These are phyloP conservation scores for Tarenaya hassleriana DNA, from an alignment of 345 rosid species.

Conservation along the genomic window DNA sequence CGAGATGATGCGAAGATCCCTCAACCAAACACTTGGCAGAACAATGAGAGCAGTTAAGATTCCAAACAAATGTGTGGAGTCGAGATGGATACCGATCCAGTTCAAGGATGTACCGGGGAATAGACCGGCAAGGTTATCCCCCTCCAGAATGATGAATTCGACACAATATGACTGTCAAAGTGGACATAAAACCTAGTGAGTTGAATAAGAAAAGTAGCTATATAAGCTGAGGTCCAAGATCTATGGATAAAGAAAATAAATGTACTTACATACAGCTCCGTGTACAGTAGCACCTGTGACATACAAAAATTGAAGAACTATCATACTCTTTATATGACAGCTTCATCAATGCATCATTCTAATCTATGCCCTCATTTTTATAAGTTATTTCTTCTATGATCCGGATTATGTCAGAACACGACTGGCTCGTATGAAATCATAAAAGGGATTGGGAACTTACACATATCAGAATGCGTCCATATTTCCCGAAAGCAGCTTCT, in stretches of 20 bases:
- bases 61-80: slow-evolving; percentile 70
- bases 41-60: slow-evolving; percentile 63
- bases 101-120: slow-evolving; percentile 72
- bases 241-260: not conserved
- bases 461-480: slow-evolving; percentile 69
- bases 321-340: not conserved
- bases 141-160: slow-evolving; percentile 87
- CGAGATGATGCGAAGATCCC: slow-evolving; percentile 71
- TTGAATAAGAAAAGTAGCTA: slow-evolving; percentile 7
- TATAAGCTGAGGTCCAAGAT: not conserved
- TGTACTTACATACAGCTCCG: slow-evolving; percentile 71
- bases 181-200: slow-evolving; percentile 15
- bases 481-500: slow-evolving; percentile 90
- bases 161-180: slow-evolving; percentile 74
- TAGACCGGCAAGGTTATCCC: slow-evolving; percentile 75
- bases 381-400: too few relatives aligned
- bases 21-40: slow-evolving; percentile 82
- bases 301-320: slow-evolving; percentile 21
- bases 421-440: not conserved
- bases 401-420: not conserved
- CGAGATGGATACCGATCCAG: slow-evolving; percentile 52
- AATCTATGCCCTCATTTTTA: too few relatives aligned
- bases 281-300: slow-evolving; percentile 70
- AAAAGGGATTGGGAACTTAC: slow-evolving; percentile 38
- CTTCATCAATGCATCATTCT: not conserved